Base-by-base conservation (phyloP, 2,329 filamentous ascomycete genomes). In the Fusarium sp. region DNA sequence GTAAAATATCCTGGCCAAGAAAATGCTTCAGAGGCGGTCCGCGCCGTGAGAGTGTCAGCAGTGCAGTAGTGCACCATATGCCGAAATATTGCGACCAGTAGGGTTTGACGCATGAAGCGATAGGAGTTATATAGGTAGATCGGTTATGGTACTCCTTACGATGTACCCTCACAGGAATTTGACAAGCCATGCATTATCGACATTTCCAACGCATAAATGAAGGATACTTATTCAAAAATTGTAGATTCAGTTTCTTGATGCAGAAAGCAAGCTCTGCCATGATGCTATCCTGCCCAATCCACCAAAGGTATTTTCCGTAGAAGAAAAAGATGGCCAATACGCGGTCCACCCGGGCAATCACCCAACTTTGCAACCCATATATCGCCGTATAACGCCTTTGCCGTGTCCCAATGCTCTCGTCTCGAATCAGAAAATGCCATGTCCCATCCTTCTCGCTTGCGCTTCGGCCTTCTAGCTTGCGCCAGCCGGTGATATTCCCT, bases 401-500 rank as follows among this genome's bases (percentile, higher is more conserved):
- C 52, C 49, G 65, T 67, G 45, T 37, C 54, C 58, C 54, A 65
- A 68, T 70, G 63, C 56, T 67, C 45, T 47, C 27, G 13, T 58
- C 52, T 57, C 47, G 40, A 62, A 46, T 44, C 51, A 51, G 37
- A 41, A 63, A 65, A 71, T 69, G 44, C 52, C 37, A 53, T 48
- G 62, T 67, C 47, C 51, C 54, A 54, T 56, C 56, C 58, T 50
- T 58, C 62, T 65, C 61, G 58, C 67, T 70, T 70, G 56, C 56
- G 70, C 62, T 67, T 56, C 58, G 49, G 48, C 48, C 64, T 53
- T 71, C 71, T 70, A 69, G 50, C 39, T 63, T 59, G 60, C 67
- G 51, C 68, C 54, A 66, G 61, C 51, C 59, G 19, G 47, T 54
- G 40, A 22, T 27, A 11, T 52, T 55, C 37, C 35, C 33, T 62